Base-by-base conservation (phyloP, 306 rosid genomes). In the Crataegus laevigata region DNA sequence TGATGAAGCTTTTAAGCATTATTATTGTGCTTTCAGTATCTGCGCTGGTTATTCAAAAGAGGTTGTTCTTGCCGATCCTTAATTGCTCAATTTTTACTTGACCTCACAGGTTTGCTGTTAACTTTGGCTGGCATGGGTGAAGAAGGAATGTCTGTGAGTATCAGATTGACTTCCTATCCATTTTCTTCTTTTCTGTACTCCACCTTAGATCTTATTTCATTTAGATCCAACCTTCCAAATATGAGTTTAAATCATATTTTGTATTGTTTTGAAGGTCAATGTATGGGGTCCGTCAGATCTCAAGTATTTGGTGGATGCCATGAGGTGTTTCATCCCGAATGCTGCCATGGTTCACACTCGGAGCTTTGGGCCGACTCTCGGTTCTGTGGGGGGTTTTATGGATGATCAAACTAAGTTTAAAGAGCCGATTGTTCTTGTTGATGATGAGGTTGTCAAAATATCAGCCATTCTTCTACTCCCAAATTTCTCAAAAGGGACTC, bases 121-220 rank as follows among this genome's bases (percentile, higher is more conserved):
- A 94, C 97, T 75, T 87, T 94, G 91, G 98, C 97, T 80, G 96
- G 94, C 79, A 88, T 90, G 83, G 98, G 98, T 76, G 98, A 91
- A 4, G 93, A 84, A 75, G 97, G 97, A 79, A 83, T 94, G 91
- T 86, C 91, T 66, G 98, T 94, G 76, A 85, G 98, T 87, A 74
- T 78, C 72, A 24, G 68, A 67, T 40, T 64, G 36, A 40, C 40
- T 71, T 74, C 66, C 11, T 71, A 43, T 15, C 40, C 1, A 68
- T 3, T 29, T 61, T 30, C 32, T 42, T 25, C 40, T 36, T 36
- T 36, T 36, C 40, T 7, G 40, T 36, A 36, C 40, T 36, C 10
- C 40, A 36, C 40, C 40, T 36, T 36, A 1, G 7, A 36, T 36
- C 10, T 36, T 36, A 36, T 36, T 36, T 36, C 40, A 36, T 36